Evolutionary conservation across 1,284 basidiomycete species (phyloP), one percentile per base, ranked within the genome.

Genomic region (Ustilago trichophora): DNA sequence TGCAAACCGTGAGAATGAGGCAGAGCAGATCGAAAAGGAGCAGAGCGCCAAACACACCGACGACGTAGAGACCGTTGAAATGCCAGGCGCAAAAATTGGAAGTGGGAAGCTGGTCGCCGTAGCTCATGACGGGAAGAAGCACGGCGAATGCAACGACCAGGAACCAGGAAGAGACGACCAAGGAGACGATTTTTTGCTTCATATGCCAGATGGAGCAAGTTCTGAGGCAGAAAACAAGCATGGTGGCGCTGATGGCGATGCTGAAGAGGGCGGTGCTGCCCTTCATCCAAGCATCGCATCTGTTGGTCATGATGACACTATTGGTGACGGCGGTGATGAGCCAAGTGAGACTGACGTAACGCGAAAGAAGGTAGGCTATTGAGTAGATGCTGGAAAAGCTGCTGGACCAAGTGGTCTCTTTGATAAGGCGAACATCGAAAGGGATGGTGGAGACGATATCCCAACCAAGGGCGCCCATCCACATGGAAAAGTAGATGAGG

Each of bases 401-500:
- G 54, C 63, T 72, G 22, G 55, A 36, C 66, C 71, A 76, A 2
- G 40, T 65, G 11, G 75, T 76, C 45, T 76, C 59, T 21, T 48
- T 44, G 41, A 71, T 24, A 32, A 76, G 33, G 19, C 72, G 59
- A 32, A 67, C 18, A 44, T 77, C 75, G 38, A 77, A 75, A 10
- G 42, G 25, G 27, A 72, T 44, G 33, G 70, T 71, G 45, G 59
- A 67, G 38, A 77, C 55, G 22, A 77, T 67, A 38, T 77, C 75
- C 75, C 73, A 77, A 10, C 73, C 75, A 13, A 75, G 62, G 4
- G 73, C 75, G 35, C 75, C 75, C 52, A 75, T 66, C 73, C 75
- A 77, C 54, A 73, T 64, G 36, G 73, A 76, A 19, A 56, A 56
- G 62, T 66, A 72, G 54, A 76, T 67, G 57, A 74, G 52, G 18